Base-by-base conservation (phyloP, 257 asterid species). In the Fraxinus quadrangulata region DNA sequence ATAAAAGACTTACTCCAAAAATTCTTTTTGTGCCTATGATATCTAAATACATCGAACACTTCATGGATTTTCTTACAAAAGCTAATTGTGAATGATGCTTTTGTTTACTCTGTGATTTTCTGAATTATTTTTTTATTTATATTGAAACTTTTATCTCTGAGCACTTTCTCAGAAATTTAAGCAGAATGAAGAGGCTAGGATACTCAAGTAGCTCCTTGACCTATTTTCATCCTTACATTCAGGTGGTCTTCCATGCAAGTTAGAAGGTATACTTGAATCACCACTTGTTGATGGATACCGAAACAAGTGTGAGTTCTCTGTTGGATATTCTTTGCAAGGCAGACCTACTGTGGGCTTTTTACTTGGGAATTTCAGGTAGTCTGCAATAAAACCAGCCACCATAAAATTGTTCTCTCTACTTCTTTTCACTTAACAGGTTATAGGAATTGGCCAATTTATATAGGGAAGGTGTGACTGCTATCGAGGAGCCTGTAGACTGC, bases 401-500 rank as follows among this genome's bases (percentile, higher is more conserved):
- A 24, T 73, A 73, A 61, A 74, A 37, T 23, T 42, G 45, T 40
- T 63, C 19, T 76, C 9, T 75, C 39, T 78, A 31, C 17, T 68
- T 37, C n/a, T 71, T 74, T 59, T 73, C 31, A 37, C 82, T 77
- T 21, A 12, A 67, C 56, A 51, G 21, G 69, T 23, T 63, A n/a
- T 21, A 6, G 28, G 71, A 78, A 47, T 67, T 74, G 77, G 39
- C 49, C 39, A 59, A 61, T 74, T 81, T 61, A 67, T 82, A 7
- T 39, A 96, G 99, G 98, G 99, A 96, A 81, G 99, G 99, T 34
- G 96, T 96, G 70, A 96, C 98, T 71, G 99, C 99, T 74, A 94
- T 96, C 68, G 97, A 96, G 88, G 99, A 93, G 79, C 96, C 99
- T 24, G 80, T 86, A 34, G 88, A 88, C 84, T 96, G 98, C 79